Percentiles rank a stretch among this genome's conserved stretches.
phyloP scores from a whole-genome alignment of 2,329 filamentous ascomycete genomes.

The Phoma sp. region DNA sequence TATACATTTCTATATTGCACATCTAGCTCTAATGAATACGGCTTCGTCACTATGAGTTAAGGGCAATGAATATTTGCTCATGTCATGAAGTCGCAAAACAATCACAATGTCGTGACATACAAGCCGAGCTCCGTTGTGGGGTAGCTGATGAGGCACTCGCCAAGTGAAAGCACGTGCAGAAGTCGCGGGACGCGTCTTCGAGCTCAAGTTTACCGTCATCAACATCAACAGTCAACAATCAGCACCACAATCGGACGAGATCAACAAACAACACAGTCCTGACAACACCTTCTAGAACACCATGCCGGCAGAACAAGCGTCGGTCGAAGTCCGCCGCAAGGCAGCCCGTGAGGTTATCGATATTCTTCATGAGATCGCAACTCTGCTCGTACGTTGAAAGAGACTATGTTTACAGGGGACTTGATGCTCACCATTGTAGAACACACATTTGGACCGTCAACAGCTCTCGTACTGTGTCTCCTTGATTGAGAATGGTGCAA shows the following conservation, averaged over 20 bases:
- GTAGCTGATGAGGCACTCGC: conserved; percentile 8
- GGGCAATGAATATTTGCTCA: neutral
- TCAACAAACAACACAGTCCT: neutral
- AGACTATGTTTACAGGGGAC: neutral
- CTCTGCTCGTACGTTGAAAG: conserved; percentile 73
- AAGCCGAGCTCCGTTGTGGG: neutral
- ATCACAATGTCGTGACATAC: conserved; percentile 4
- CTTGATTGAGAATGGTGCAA: conserved; percentile 95
- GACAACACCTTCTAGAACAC: neutral
- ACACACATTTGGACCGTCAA: conserved; percentile 89
- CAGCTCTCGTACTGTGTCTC: conserved; percentile 95
- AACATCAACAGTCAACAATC: conserved; percentile 7
- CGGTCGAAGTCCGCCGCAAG: conserved; percentile 65
- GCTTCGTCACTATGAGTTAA: neutral
- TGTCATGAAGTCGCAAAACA: conserved; percentile 1
- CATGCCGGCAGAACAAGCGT: conserved; percentile 36
- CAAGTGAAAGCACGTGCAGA: conserved; percentile 18
- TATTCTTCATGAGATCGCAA: conserved; percentile 84
- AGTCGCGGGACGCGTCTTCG: conserved; percentile 6
- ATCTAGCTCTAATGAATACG: neutral
- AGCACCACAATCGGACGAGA: neutral
- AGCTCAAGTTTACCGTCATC: neutral
- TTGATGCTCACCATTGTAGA: conserved; percentile 61
- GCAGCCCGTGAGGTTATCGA: conserved; percentile 82
- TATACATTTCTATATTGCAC: conserved; percentile 10